These are phyloP conservation scores for Chloranthus sessilifolius DNA, from an alignment of 164 flowering plant genomes.

Conservation along the genomic window DNA sequence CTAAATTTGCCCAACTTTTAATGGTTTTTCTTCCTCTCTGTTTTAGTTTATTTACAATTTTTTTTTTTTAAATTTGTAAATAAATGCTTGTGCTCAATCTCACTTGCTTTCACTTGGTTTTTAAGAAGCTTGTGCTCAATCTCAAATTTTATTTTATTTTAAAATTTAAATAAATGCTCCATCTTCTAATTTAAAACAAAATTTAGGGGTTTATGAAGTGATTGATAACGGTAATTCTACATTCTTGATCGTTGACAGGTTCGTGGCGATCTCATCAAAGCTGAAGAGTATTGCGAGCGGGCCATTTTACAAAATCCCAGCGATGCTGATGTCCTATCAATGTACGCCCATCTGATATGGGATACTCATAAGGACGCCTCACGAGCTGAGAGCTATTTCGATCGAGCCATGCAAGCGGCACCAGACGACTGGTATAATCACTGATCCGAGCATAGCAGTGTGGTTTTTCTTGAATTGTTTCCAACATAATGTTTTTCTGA, in stretches of 20 bases:
- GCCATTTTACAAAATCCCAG: slow-evolving; percentile 66
- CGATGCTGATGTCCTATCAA: slow-evolving; percentile 58
- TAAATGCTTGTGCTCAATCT: not conserved
- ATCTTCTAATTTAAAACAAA: too few species aligned
- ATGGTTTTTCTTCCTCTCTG: too few species aligned
- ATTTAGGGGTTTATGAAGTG: too few species aligned
- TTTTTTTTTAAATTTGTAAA: too few species aligned
- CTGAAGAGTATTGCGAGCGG: slow-evolving; percentile 82
- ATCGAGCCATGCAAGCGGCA: slow-evolving; percentile 79
- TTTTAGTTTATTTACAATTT: not conserved
- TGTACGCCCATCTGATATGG: slow-evolving; percentile 80
- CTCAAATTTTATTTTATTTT: too few species aligned
- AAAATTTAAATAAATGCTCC: too few species aligned
- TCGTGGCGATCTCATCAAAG: slow-evolving; percentile 51
- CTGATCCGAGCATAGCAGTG: not conserved
- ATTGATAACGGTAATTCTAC: too few species aligned
- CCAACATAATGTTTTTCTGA: too few species aligned
- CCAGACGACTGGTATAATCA: slow-evolving; percentile 69
- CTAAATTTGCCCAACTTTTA: too few species aligned
- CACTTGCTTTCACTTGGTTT: not conserved
- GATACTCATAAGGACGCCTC: slow-evolving; percentile 46
- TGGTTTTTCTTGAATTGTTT: not conserved
- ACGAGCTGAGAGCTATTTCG: slow-evolving; percentile 68
- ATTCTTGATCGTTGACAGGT: too few species aligned
- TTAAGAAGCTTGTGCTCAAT: too few species aligned